phyloP scores from a whole-genome alignment of 192 early-diverging fungal species.

The Spizellomyces sp. region DNA sequence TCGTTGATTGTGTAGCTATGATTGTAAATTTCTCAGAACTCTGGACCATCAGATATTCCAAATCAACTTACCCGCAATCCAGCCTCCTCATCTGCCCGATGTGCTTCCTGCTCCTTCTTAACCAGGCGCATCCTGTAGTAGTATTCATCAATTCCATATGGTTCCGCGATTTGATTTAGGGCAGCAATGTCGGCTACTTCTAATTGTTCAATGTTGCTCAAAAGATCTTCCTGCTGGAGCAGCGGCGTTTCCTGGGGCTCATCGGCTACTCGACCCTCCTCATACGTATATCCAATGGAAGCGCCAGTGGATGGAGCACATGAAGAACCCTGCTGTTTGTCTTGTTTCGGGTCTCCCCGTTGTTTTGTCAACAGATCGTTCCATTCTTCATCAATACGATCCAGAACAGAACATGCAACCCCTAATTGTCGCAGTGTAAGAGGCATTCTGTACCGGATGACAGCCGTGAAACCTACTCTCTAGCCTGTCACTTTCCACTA shows the following conservation, averaged over 20 bases:
- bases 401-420: constrained; percentile 31
- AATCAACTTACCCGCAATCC: neutral
- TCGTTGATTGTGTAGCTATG: neutral
- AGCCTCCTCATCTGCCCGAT: constrained; percentile 1
- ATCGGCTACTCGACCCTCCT: constrained; percentile 10
- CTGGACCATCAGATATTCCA: neutral
- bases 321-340: constrained; percentile 4
- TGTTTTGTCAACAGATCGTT: constrained; percentile 45
- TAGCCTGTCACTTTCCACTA: constrained; percentile 51
- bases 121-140: constrained; percentile 29
- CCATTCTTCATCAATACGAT: constrained; percentile 55
- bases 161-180: constrained; percentile 47
- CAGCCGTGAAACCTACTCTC: constrained; percentile 35
- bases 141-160: constrained; percentile 49
- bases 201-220: constrained; percentile 34
- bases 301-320: constrained; percentile 19
- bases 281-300: constrained; percentile 37
- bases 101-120: constrained; percentile 17
- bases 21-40: neutral
- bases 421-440: constrained; percentile 9
- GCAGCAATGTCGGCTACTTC: constrained; percentile 42
- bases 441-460: constrained; percentile 2
- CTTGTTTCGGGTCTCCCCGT: too few species aligned
- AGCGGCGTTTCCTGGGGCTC: constrained; percentile 10
- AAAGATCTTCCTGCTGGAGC: constrained; percentile 10